Evolutionary conservation across 805 yeast genomes (phyloP), one percentile per base, ranked within the genome.

Genomic region (Saccharomycopsis sp.): DNA sequence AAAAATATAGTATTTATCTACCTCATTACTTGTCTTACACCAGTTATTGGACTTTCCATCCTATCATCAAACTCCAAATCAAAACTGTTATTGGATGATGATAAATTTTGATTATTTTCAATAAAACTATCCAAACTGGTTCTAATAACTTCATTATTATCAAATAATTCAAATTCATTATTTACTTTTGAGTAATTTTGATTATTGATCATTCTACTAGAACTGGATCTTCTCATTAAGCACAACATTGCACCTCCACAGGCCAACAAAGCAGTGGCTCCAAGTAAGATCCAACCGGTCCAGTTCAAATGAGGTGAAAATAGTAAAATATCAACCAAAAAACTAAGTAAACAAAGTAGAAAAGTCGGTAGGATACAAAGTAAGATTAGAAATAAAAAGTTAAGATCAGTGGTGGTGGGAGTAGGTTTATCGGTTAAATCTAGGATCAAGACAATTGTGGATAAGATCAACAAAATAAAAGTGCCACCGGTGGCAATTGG

Each of bases 241-340:
- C 95, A 85, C 15, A 82, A 59, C 48, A 79, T 55, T 2, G 86
- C 69, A 1, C 85, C 76, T 21, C 74, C 67, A 1, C 79, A 47
- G 0, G 89, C 80, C 34, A 78, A 65, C 25, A 79, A 56, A 2
- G 80, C 70, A 0, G 92, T 73, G 1, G 89, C 72, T 0, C 74
- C 75, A 20, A 88, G 61, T 44, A 83, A 70, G 37, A 81, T 62
- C 96, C 96, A 89, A 20, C 95, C 95, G 34, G 79, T 71, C 77
- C 86, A 87, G 40, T 74, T 69, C 40, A 89, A 61, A 53, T 76
- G 75, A 2, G 88, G 83, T 1, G 79, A 69, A 52, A 89, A 89
- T 37, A 89, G 58, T 31, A 88, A 58, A 29, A 88, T 72, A 56
- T 89, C 97, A 3, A 85, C 85, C 44, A 88, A 61, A 49, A 89